A percentile compares a stretch with the other conserved stretches of the same genome.
These are phyloP conservation scores for Trichoderma breve DNA, from an alignment of 2,329 filamentous ascomycete genomes.

Conservation along the genomic window DNA sequence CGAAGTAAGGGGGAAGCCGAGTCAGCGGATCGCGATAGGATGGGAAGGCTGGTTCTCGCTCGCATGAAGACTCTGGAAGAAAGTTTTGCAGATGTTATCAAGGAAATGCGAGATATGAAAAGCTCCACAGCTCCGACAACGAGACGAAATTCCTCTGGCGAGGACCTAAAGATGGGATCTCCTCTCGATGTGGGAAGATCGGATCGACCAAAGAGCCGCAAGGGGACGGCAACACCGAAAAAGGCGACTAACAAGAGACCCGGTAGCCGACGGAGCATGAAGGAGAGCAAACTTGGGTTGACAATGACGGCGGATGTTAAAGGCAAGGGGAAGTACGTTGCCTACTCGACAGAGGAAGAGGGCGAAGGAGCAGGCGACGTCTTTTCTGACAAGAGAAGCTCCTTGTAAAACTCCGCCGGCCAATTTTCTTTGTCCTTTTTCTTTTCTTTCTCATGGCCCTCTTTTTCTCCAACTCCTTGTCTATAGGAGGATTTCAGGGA, in stretches of 20 bases:
- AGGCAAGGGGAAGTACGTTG: slow-evolving; percentile 50
- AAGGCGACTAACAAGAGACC: slow-evolving; percentile 33
- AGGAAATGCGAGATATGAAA: slow-evolving; percentile 69
- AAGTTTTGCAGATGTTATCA: slow-evolving; percentile 82
- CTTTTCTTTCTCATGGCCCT: neutral
- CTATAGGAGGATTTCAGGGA: neutral
- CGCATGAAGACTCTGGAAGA: slow-evolving; percentile 93
- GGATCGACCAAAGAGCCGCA: slow-evolving; percentile 31
- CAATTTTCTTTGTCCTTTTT: neutral
- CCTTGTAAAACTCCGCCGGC: slow-evolving; percentile 34
- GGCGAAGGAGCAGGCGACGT: slow-evolving; percentile 33
- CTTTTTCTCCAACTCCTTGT: neutral
- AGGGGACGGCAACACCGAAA: slow-evolving; percentile 30
- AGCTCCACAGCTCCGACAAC: slow-evolving; percentile 48
- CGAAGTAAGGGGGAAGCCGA: slow-evolving; percentile 42
- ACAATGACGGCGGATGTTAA: slow-evolving; percentile 34
- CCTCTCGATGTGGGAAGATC: slow-evolving; percentile 37
- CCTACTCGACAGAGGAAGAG: slow-evolving; percentile 38
- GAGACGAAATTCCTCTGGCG: slow-evolving; percentile 51
- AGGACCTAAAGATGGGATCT: slow-evolving; percentile 34
- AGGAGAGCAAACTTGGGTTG: slow-evolving; percentile 37
- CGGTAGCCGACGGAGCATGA: slow-evolving; percentile 43
- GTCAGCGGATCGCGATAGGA: slow-evolving; percentile 58
- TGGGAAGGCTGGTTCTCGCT: slow-evolving; percentile 78
- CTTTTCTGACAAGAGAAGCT: slow-evolving; percentile 40